Evolutionary conservation across 176 grass and related monocot species (phyloP), one percentile per base, ranked within the genome.

Genomic region (Pharus latifolius): DNA sequence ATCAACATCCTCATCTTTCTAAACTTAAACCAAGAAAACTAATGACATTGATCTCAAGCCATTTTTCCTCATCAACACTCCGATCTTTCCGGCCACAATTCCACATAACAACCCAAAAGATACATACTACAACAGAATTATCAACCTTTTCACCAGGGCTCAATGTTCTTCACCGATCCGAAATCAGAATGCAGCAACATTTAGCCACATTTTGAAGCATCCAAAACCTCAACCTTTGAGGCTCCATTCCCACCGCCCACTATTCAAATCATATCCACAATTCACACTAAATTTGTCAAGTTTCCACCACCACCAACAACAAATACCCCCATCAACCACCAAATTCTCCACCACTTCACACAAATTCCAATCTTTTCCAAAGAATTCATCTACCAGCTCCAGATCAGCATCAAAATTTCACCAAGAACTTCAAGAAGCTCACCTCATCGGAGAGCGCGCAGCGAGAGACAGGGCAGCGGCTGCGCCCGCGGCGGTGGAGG

Each of bases 391-490:
- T n/a, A n/a, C n/a, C n/a, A n/a, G n/a, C n/a, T n/a, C n/a, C n/a
- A n/a, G n/a, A n/a, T n/a, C n/a, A n/a, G n/a, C n/a, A n/a, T n/a
- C n/a, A n/a, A n/a, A n/a, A n/a, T n/a, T n/a, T n/a, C n/a, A n/a
- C n/a, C n/a, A 20, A 26, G 59, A 49, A 13, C 8, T 16, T 2
- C 7, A 31, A 3, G 45, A 51, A 29, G 24, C 64, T 59, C 56
- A 82, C 53, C 84, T 71, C 82, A 24, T 64, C 67, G 49, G 80
- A 75, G 63, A 78, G 75, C 5, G 86, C 83, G 70, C 83, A 85
- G n/a, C 81, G 69, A 19, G 53, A 65, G 11, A 78, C 56, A 15
- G 74, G 52, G 70, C 79, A 27, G 57, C 76, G 72, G 51, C 37
- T 55, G 28, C 67, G 67, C 6, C 26, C 47, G 59, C 30, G 58